Evolutionary conservation across 306 rosid genomes (phyloP), one percentile per base, ranked within the genome.

Genomic region (Abrus pulchellus): DNA sequence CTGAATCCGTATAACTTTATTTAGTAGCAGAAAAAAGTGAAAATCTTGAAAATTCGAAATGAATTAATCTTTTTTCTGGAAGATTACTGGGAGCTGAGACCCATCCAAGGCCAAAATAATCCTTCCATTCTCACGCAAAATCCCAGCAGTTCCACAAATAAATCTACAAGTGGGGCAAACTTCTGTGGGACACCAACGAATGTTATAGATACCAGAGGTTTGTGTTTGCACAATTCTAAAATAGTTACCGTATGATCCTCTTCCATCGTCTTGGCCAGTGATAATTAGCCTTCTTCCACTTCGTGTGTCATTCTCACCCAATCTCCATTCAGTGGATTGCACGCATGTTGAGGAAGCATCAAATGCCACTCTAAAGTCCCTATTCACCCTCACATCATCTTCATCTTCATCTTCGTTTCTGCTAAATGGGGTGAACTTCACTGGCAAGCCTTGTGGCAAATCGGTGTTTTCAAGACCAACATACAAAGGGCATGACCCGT

Each of bases 131-230:
- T 36, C 40, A 36, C 40, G 40, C 40, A 36, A 4, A 36, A 36
- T 36, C 2, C 40, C 40, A 36, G 40, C 40, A 11, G 69, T 68
- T 0, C 94, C 90, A 44, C 93, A 90, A 1, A 0, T 1, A 43
- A 89, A 85, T 55, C 3, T 83, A 66, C 94, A 92, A 55, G 1
- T 61, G 0, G 88, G 72, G 20, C 97, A 92, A 2, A 86, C 68
- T 0, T 92, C 86, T 0, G 81, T 64, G 1, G 93, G 97, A 8
- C 97, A 90, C 94, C 93, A 92, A 13, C 0, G 7, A 0, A 92
- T 65, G 14, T 80, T 78, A 61, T 92, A 92, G 7, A 76, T 11
- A 0, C 68, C 77, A 0, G 3, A 1, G 0, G 12, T 3, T 28
- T 45, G n/a, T 1, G 77, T 45, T 3, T 56, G 30, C 12, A 73